A percentile compares a stretch with the other conserved stretches of the same genome.
Conservation (phyloP, 805 yeast genomes). For the Starmerella davenportii region DNA sequence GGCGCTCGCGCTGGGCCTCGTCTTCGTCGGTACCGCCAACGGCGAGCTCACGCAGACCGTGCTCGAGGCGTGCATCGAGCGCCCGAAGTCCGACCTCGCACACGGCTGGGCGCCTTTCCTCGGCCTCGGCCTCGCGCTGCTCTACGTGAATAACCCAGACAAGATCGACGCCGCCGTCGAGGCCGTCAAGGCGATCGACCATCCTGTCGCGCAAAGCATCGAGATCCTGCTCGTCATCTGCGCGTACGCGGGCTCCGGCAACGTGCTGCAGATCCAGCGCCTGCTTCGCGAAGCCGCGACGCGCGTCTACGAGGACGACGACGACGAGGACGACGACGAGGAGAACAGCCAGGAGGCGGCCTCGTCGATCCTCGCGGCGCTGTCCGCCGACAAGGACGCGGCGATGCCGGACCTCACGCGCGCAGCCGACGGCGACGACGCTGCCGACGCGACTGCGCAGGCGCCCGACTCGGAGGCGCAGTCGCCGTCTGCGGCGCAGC, state of each 20-base stretch:
- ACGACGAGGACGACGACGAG: conserved; percentile 32
- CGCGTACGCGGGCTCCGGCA: conserved; percentile 95
- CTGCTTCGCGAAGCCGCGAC: conserved; percentile 69
- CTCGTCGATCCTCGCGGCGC: not conserved
- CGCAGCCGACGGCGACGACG: conserved; percentile 21
- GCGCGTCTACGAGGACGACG: conserved; percentile 43
- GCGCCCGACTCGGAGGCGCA: conserved; percentile 21
- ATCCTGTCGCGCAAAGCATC: conserved; percentile 76
- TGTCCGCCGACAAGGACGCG: conserved; percentile 11
- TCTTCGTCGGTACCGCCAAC: conserved; percentile 87
- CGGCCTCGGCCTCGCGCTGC: conserved; percentile 78
- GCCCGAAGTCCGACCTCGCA: conserved; percentile 57
- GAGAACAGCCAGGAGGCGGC: conserved; percentile 7
- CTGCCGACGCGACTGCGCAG: conserved; percentile 12
- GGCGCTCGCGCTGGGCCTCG: conserved; percentile 81
- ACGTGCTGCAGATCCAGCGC: conserved; percentile 83
- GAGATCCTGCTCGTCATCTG: conserved; percentile 81
- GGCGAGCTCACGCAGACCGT: conserved; percentile 90
- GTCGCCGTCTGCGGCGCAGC: conserved; percentile 8
- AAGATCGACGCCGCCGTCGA: conserved; percentile 81
- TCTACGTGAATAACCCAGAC: conserved; percentile 86
- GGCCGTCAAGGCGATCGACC: conserved; percentile 86
- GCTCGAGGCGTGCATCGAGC: conserved; percentile 74
- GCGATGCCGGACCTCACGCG: conserved; percentile 17
- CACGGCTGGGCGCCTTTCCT: conserved; percentile 79